A percentile compares a stretch with the other conserved stretches of the same genome.
Conservation (phyloP, 768 basidiomycete genomes). For the Leccinum subtestaceum region DNA sequence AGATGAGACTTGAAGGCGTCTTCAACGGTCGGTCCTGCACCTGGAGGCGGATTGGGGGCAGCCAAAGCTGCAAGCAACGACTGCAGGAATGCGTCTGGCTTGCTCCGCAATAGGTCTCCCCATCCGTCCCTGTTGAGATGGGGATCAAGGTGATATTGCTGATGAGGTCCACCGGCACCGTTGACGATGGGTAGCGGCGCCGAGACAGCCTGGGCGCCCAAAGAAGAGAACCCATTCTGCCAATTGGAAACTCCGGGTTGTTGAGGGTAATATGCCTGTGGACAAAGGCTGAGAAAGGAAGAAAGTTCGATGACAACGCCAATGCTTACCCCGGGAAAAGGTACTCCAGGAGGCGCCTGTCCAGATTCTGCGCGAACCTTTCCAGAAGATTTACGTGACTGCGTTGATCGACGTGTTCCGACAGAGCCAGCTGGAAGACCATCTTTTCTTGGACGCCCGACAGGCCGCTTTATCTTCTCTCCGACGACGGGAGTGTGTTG, state of each 20-base stretch:
- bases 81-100: constrained; percentile 56
- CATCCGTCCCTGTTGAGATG: constrained; percentile 60
- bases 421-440: constrained; percentile 78
- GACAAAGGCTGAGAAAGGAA: constrained; percentile 2
- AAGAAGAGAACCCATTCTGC: constrained; percentile 31
- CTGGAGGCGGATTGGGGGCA: constrained; percentile 61
- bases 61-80: constrained; percentile 56
- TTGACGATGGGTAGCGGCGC: constrained; percentile 36
- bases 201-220: constrained; percentile 26
- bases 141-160: constrained; percentile 45
- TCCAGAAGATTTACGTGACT: constrained; percentile 41
- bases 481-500: constrained; percentile 34
- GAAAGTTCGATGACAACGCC: background rate
- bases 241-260: constrained; percentile 31
- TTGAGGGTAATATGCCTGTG: constrained; percentile 32
- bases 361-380: constrained; percentile 18
- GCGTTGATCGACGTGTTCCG: constrained; percentile 40
- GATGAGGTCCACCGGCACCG: constrained; percentile 20
- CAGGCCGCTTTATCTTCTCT: constrained; percentile 70
- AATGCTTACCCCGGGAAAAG: constrained; percentile 31
- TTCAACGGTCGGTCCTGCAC: constrained; percentile 61
- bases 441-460: constrained; percentile 79
- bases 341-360: constrained; percentile 28
- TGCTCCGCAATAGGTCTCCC: constrained; percentile 54
- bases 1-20: constrained; percentile 80